Conservation (phyloP, 148 eudicot genomes). For the Camellia japonica region DNA sequence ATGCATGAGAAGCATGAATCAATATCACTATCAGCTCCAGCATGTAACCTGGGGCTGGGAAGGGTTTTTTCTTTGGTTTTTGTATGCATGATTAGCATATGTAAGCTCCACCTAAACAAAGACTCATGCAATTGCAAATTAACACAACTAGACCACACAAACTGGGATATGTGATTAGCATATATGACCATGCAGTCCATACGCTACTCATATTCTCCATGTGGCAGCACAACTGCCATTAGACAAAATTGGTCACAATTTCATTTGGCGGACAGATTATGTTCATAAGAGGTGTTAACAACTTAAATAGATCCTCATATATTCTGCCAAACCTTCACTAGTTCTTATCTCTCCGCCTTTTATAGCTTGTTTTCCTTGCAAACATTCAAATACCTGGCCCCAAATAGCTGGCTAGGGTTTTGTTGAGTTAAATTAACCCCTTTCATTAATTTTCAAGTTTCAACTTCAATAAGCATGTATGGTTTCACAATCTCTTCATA, state of each 20-base stretch:
- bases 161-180: neutral
- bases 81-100: no score
- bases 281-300: neutral
- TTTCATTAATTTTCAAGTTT: neutral
- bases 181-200: neutral
- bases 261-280: neutral
- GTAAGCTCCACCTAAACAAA: no score
- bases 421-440: neutral
- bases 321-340: neutral
- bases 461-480: neutral
- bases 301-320: neutral
- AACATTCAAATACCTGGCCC: neutral
- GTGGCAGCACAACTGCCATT: neutral
- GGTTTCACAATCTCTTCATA: neutral
- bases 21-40: no score
- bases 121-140: no score
- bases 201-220: neutral
- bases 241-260: neutral
- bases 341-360: neutral
- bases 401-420: neutral
- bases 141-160: no score
- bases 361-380: neutral
- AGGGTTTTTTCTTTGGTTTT: no score
- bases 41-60: no score
- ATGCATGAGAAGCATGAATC: no score